phyloP scores from a whole-genome alignment of 192 early-diverging fungal species.

The Podochytrium sp. region DNA sequence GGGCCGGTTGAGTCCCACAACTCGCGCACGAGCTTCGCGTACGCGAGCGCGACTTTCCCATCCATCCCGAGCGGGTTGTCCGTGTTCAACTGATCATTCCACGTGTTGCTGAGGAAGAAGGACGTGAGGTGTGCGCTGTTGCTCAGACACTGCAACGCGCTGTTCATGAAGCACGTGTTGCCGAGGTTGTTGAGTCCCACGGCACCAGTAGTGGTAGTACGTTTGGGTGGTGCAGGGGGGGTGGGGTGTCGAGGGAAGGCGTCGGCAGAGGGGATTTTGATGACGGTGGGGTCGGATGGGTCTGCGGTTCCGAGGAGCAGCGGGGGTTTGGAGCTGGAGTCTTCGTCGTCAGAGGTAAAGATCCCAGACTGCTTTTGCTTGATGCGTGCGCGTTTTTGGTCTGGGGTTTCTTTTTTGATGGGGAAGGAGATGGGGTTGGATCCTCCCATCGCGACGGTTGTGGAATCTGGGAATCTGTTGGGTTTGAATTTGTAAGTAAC shows the following conservation, averaged over 20 bases:
- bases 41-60: slow-evolving; percentile 75
- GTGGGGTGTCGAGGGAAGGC: neutral
- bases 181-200: slow-evolving; percentile 80
- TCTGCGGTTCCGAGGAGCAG: slow-evolving; percentile 18
- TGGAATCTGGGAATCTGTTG: neutral
- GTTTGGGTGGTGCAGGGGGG: neutral
- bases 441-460: neutral
- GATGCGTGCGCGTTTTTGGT: slow-evolving; percentile 19
- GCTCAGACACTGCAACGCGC: slow-evolving; percentile 86
- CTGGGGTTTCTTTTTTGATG: slow-evolving; percentile 16
- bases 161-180: slow-evolving; percentile 94
- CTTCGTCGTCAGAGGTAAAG: neutral
- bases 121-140: slow-evolving; percentile 58
- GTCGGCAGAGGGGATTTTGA: slow-evolving; percentile 3
- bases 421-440: neutral
- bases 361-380: neutral
- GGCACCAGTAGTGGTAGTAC: slow-evolving; percentile 21
- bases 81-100: slow-evolving; percentile 65
- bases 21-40: slow-evolving; percentile 55
- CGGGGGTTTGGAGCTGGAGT: neutral
- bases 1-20: slow-evolving; percentile 36
- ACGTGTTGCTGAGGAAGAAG: slow-evolving; percentile 46
- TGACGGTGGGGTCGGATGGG: neutral
- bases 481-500: neutral
- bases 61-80: slow-evolving; percentile 74